Evolutionary conservation across 306 rosid genomes (phyloP).

Genomic region (Lagenaria siceraria): DNA sequence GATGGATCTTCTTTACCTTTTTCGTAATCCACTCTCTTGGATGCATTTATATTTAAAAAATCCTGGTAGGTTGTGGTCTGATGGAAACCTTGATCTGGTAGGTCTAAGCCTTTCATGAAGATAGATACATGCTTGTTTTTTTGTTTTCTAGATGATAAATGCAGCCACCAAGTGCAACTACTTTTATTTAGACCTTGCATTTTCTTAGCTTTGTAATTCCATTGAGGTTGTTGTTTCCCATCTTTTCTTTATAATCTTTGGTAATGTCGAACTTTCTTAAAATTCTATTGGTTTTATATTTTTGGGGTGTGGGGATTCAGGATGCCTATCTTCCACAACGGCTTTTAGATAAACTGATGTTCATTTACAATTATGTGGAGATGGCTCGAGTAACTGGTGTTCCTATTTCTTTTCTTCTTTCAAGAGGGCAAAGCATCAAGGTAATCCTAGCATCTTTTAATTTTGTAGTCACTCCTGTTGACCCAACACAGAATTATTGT

Average conservation of each 20-base stretch:
- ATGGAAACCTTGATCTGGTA: neutral
- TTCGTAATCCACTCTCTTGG: neutral
- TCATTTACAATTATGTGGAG: constrained; percentile 90
- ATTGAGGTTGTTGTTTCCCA: neutral
- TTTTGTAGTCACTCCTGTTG: neutral
- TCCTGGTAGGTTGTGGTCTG: neutral
- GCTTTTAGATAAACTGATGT: constrained; percentile 91
- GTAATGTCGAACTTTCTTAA: neutral
- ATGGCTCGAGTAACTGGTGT: constrained; percentile 99
- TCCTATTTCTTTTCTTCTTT: constrained; percentile 88
- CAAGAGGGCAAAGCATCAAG: constrained; percentile 97
- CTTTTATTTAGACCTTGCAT: neutral
- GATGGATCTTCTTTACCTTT: too few species aligned
- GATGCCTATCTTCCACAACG: constrained; percentile 99
- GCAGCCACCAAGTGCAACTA: neutral
- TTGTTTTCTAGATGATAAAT: neutral
- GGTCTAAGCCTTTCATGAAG: neutral
- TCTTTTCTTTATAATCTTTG: neutral
- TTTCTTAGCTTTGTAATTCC: neutral
- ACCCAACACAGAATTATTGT: neutral
- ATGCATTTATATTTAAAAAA: neutral
- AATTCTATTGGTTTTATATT: neutral
- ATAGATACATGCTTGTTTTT: neutral
- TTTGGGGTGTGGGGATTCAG: constrained; percentile 25
- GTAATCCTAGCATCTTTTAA: constrained; percentile 14